phyloP scores from a whole-genome alignment of 768 basidiomycete genomes.

The Mycena alexandri region DNA sequence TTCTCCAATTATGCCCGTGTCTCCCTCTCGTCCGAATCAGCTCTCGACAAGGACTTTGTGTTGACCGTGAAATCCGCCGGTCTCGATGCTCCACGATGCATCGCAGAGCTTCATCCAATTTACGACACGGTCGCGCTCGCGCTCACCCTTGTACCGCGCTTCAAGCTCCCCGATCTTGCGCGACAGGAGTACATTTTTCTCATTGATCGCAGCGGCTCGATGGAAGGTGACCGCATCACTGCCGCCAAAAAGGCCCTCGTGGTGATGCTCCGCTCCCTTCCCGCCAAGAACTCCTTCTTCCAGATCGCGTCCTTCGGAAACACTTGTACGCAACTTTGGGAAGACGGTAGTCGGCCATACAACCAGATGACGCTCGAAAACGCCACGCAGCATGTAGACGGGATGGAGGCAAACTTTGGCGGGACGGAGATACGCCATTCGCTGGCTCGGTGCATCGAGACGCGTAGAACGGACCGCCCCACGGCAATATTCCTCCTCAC shows the following conservation, averaged over 20 bases:
- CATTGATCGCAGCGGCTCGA: slow-evolving; percentile 59
- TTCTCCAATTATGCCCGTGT: slow-evolving; percentile 26
- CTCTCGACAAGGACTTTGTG: slow-evolving; percentile 54
- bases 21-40: slow-evolving; percentile 18
- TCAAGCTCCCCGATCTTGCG: slow-evolving; percentile 49
- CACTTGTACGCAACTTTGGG: slow-evolving; percentile 46
- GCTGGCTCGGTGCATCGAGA: slow-evolving; percentile 45
- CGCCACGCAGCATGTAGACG: slow-evolving; percentile 44
- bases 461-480: slow-evolving; percentile 46
- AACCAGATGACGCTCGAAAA: slow-evolving; percentile 38
- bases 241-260: slow-evolving; percentile 52
- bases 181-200: slow-evolving; percentile 62
- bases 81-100: slow-evolving; percentile 58
- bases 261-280: slow-evolving; percentile 56
- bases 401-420: slow-evolving; percentile 51
- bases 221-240: slow-evolving; percentile 47
- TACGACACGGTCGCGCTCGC: slow-evolving; percentile 50
- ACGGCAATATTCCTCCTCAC: slow-evolving; percentile 59
- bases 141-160: slow-evolving; percentile 57
- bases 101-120: slow-evolving; percentile 49
- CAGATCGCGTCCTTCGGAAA: slow-evolving; percentile 59
- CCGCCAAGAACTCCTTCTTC: slow-evolving; percentile 48
- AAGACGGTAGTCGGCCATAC: slow-evolving; percentile 38
- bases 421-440: slow-evolving; percentile 57
- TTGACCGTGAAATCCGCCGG: slow-evolving; percentile 53